A percentile compares a stretch with the other conserved stretches of the same genome.
These are phyloP conservation scores for barley (Hordeum vulgare) DNA, from an alignment of 176 grass and related monocot species.

Conservation along the genomic window MorexV3_pseudomolecules_assembly NC_058523.1:549737783-549738282, in stretches of 20 bases:
- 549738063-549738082: slow-evolving; percentile 42
- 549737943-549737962: slow-evolving; percentile 48
- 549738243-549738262: slow-evolving; percentile 27
- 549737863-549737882: slow-evolving; percentile 71
- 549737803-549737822: slow-evolving; percentile 56
- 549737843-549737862: slow-evolving; percentile 51
- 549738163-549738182: slow-evolving; percentile 50
- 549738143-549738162: slow-evolving; percentile 45
- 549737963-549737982: slow-evolving; percentile 55
- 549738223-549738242: slow-evolving; percentile 16
- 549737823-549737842: slow-evolving; percentile 64
- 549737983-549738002: slow-evolving; percentile 55
- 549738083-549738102: slow-evolving; percentile 21
- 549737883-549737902: slow-evolving; percentile 59
- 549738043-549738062: slow-evolving; percentile 45
- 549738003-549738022: slow-evolving; percentile 38
- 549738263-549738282: slow-evolving; percentile 51
- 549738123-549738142: slow-evolving; percentile 15
- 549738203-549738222: slow-evolving; percentile 27
- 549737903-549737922: slow-evolving; percentile 34
- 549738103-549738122: slow-evolving; percentile 13
- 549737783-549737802: slow-evolving; percentile 38
- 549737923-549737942: slow-evolving; percentile 44
- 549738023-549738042: slow-evolving; percentile 53
- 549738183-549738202: slow-evolving; percentile 30